Base-by-base conservation (phyloP, 2,329 filamentous ascomycete genomes). In the Alternaria sp. region DNA sequence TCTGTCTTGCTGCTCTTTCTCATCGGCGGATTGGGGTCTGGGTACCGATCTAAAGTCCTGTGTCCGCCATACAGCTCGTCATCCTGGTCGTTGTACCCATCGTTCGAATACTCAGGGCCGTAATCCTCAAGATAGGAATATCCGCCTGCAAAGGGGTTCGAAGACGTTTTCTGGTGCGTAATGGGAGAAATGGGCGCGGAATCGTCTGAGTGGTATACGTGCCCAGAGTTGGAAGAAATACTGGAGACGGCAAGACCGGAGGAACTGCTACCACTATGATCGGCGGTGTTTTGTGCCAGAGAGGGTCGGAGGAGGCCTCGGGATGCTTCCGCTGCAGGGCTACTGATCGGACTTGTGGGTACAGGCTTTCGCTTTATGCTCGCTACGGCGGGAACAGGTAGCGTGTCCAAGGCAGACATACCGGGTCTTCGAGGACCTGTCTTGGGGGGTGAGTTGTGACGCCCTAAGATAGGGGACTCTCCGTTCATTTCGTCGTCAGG, bases 101-200 rank as follows among this genome's bases (percentile, higher is more conserved):
- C 30, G n/a, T 57, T 36, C 9, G 48, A 57, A 42, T 70, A 77
- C 42, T 76, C 75, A 3, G 75, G 71, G 4, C 72, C 72, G 32
- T 75, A 76, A 56, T 76, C 72, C 38, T 78, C 75, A 16, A 72
- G 61, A 44, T 77, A 77, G 3, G 56, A 53, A 39, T 72, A 64
- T 7, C 69, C 66, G 38, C 70, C 70, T 11, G 53, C 60, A 49
- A 75, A 77, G 2, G 73, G 72, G 30, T 76, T 73, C 7, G 57
- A 51, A 0, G 63, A 42, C 3, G 58, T 20, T 7, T 42, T 56
- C 42, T 65, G 64, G 24, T 57, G 46, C n/a, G 60, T 59, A 0
- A 56, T 41, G 28, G 70, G 67, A 3, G 69, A 71, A 7, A 64
- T 54, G 9, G 68, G 57, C 4, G 62, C 61, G 2, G 68, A 62